Conservation (phyloP, 345 rosid species). For the Fremontodendron californicum region DNA sequence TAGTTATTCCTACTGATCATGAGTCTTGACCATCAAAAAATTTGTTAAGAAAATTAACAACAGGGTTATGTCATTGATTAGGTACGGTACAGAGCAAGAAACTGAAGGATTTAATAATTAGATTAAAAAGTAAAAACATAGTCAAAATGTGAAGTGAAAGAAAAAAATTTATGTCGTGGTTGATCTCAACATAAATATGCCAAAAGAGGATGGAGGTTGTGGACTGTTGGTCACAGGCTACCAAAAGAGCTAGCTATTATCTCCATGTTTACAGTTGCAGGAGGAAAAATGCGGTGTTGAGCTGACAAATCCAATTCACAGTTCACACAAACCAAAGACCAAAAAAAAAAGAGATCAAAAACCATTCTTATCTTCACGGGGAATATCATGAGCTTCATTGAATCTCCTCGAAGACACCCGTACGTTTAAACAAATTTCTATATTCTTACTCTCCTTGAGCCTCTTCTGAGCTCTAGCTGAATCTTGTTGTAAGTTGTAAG, state of each 20-base stretch:
- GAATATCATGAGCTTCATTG: slow-evolving; percentile 15
- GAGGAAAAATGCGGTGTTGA: neutral
- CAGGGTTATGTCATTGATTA: neutral
- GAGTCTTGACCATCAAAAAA: neutral
- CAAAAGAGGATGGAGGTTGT: neutral
- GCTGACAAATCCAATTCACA: neutral
- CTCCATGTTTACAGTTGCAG: neutral
- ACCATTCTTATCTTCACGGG: neutral
- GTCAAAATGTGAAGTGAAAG: neutral
- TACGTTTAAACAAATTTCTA: slow-evolving; percentile 56
- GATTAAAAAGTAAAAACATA: no score
- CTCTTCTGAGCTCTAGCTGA: neutral
- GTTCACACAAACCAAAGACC: neutral
- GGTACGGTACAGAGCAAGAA: neutral
- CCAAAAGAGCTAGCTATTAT: neutral
- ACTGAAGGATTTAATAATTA: no score
- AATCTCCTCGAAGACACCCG: slow-evolving; percentile 38
- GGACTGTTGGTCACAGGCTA: neutral
- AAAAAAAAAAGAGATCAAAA: slow-evolving; percentile 8
- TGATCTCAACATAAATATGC: no score
- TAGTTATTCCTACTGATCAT: neutral
- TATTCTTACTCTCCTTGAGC: slow-evolving; percentile 46
- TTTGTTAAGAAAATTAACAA: neutral
- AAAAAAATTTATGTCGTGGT: neutral
- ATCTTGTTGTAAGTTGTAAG: no score